These are phyloP conservation scores for Serendipita sp. DNA, from an alignment of 768 basidiomycete genomes.

Conservation along the genomic window DNA sequence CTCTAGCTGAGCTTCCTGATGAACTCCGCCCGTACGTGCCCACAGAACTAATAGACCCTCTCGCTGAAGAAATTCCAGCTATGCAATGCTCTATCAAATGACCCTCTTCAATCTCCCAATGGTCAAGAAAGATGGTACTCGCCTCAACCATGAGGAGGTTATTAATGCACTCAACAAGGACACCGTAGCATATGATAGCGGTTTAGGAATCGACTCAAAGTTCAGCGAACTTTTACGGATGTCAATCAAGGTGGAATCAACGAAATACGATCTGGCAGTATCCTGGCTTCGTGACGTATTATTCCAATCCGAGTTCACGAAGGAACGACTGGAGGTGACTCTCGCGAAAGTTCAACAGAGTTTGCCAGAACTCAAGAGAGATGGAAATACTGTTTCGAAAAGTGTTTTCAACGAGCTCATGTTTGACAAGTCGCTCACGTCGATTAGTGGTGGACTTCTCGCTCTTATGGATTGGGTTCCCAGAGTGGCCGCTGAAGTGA, in stretches of 20 bases:
- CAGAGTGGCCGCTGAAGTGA: slow-evolving; percentile 48
- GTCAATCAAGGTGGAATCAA: slow-evolving; percentile 68
- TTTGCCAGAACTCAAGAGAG: slow-evolving; percentile 80
- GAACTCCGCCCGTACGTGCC: slow-evolving; percentile 54
- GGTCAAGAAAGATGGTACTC: slow-evolving; percentile 45
- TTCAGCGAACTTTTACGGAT: slow-evolving; percentile 65
- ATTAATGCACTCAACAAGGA: slow-evolving; percentile 79
- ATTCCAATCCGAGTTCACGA: slow-evolving; percentile 57
- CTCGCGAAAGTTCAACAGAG: slow-evolving; percentile 80
- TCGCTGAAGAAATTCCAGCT: slow-evolving; percentile 27
- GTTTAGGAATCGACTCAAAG: slow-evolving; percentile 41
- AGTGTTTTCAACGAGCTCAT: slow-evolving; percentile 53
- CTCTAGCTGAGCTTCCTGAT: slow-evolving; percentile 52
- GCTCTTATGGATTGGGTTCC: slow-evolving; percentile 69
- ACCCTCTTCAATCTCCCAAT: slow-evolving; percentile 85
- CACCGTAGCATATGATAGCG: slow-evolving; percentile 72
- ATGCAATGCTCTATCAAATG: slow-evolving; percentile 59
- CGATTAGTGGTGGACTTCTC: slow-evolving; percentile 49
- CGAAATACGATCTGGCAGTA: slow-evolving; percentile 63
- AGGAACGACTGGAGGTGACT: slow-evolving; percentile 64
- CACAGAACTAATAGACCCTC: not conserved
- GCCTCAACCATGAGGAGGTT: slow-evolving; percentile 73
- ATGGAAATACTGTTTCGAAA: slow-evolving; percentile 62
- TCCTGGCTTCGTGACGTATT: slow-evolving; percentile 75
- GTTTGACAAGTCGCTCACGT: slow-evolving; percentile 52